phyloP scores from a whole-genome alignment of 2,329 filamentous ascomycete genomes.

The Incumbomyces lentus region DNA sequence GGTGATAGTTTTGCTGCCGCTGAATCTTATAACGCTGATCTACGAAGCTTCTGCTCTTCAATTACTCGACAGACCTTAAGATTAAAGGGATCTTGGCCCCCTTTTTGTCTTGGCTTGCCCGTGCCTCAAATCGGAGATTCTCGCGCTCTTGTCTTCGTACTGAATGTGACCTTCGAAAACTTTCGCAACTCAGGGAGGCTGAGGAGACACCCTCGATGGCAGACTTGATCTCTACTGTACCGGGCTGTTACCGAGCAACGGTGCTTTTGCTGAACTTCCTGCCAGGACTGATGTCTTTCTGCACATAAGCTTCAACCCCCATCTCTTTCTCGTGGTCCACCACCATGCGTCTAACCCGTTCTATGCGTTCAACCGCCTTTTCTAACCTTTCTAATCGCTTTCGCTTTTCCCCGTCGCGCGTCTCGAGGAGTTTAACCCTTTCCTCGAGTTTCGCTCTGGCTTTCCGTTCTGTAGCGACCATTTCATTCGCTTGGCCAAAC shows the following conservation, averaged over 20 bases:
- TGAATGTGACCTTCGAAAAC: not conserved
- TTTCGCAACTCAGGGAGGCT: no score
- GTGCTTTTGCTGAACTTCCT: not conserved
- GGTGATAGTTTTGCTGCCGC: no score
- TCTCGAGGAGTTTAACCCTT: slow-evolving; percentile 36
- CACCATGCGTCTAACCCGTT: slow-evolving; percentile 48
- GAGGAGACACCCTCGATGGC: not conserved
- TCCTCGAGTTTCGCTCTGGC: slow-evolving; percentile 44
- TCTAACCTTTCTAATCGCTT: slow-evolving; percentile 45
- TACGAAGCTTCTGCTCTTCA: not conserved
- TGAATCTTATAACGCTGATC: no score
- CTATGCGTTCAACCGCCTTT: slow-evolving; percentile 44
- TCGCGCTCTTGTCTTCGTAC: not conserved
- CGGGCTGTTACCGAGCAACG: not conserved
- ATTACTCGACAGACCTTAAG: not conserved
- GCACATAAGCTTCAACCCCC: not conserved
- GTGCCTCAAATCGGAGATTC: slow-evolving; percentile 3
- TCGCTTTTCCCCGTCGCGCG: slow-evolving; percentile 40
- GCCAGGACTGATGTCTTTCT: not conserved
- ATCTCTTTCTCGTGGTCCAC: slow-evolving; percentile 5
- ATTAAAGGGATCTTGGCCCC: not conserved
- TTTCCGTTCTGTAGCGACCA: slow-evolving; percentile 53
- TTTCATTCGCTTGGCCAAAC: slow-evolving; percentile 56
- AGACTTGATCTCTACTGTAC: not conserved
- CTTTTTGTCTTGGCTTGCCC: not conserved